A percentile compares a stretch with the other conserved stretches of the same genome.
Conservation (phyloP, 202 grass and related monocot species). For the Bolboschoenoplectus hybrid region DNA sequence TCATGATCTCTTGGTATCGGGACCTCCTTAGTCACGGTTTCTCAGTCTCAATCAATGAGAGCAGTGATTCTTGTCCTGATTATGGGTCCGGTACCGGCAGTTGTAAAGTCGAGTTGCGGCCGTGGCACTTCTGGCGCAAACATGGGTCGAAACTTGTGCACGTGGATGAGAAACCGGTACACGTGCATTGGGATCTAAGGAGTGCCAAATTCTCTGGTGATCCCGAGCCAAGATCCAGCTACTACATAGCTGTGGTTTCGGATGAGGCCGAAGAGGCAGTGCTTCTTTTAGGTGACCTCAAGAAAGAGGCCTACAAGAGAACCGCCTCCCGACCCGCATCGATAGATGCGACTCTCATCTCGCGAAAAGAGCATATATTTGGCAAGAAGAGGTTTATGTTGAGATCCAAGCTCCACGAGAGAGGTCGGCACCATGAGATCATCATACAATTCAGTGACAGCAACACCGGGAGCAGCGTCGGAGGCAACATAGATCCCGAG, state of each 20-base stretch:
- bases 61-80: slow-evolving; percentile 8
- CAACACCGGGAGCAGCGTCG: slow-evolving; percentile 40
- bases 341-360: slow-evolving; percentile 66
- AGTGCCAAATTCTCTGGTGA: slow-evolving; percentile 67
- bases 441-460: slow-evolving; percentile 53
- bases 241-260: slow-evolving; percentile 68
- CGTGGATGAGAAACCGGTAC: slow-evolving; percentile 56
- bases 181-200: slow-evolving; percentile 84
- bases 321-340: slow-evolving; percentile 59
- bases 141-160: slow-evolving; percentile 76
- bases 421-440: slow-evolving; percentile 69
- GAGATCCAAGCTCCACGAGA: slow-evolving; percentile 71
- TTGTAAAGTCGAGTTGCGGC: slow-evolving; percentile 86
- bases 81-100: slow-evolving; percentile 26
- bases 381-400: slow-evolving; percentile 80
- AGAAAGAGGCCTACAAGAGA: slow-evolving; percentile 75
- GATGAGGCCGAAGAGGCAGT: slow-evolving; percentile 61
- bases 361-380: slow-evolving; percentile 86
- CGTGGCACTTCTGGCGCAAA: slow-evolving; percentile 94
- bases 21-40: slow-evolving; percentile 65
- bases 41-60: slow-evolving; percentile 44
- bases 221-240: slow-evolving; percentile 69
- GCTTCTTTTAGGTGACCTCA: slow-evolving; percentile 79
- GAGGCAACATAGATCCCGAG: slow-evolving; percentile 45
- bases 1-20: slow-evolving; percentile 72